Base-by-base conservation (phyloP, 2,329 filamentous ascomycete species). In the Xylaria sp. region DNA sequence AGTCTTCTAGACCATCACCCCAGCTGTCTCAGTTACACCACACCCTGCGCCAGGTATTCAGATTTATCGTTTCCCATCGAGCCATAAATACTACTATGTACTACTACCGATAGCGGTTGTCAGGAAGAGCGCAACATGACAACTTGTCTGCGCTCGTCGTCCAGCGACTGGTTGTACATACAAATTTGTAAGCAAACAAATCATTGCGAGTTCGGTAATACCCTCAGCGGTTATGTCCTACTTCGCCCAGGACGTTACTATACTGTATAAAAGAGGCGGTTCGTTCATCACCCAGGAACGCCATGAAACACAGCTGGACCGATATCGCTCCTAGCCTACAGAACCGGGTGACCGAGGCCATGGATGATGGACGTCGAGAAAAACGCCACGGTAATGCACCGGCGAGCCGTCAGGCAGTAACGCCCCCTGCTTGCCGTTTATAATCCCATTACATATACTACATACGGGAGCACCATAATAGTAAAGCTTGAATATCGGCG, bases 311-410 rank as follows among this genome's bases (percentile, higher is more conserved):
- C 65, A 33, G 52, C 46, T 58, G 36, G 46, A 36, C 64, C 65
- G 68, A 70, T 68, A 36, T 68, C 68, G 68, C 64, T 70, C 55
- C n/a, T 31, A 33, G n/a, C 36, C 33, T 28, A 20, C 7, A 8
- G 51, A 36, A 43, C 41, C 28, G 25, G 20, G 36, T 55, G 51
- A 15, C 59, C 64, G 33, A 59, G 59, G 36, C 13, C 18, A 33
- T 57, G 39, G 43, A 51, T 28, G 28, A 28, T 28, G 25, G 25
- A 28, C 25, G 25, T 28, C 33, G 43, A 12, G 36, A 59, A 28
- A 57, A 58, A 67, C 64, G 64, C 60, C 41, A 65, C 68, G 65
- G 61, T 49, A 62, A 62, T 55, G 64, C 61, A 7, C 60, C 57
- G 59, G 65, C 58, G 7, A 57, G 12, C 13, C 33, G 33, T 36